Base-by-base conservation (phyloP, 148 eudicot genomes). In the Nepenthes mirabilis region DNA sequence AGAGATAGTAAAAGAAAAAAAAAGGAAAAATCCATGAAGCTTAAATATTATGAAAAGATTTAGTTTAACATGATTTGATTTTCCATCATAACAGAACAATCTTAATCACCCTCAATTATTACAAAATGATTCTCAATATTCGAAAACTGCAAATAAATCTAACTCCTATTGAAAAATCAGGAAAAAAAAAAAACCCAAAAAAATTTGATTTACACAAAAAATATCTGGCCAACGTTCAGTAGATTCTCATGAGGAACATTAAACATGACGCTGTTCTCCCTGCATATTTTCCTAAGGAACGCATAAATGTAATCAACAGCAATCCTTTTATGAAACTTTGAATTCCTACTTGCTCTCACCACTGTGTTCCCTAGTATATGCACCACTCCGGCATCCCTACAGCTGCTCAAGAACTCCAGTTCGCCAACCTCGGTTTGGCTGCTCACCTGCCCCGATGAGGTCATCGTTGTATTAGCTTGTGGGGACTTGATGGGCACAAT, bases 221-320 rank as follows among this genome's bases (percentile, higher is more conserved):
- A 89, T 56, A 93, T 63, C 74, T 93, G 98, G 1, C 98, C 98
- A 43, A 93, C 96, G 48, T 93, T 93, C 64, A 93, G 77, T 13
- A 93, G 75, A 72, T 86, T 88, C 59, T 93, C 95, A 82, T 93
- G 98, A 52, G 98, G 98, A 9, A 93, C 78, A 76, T 93, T 83
- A 67, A 88, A 93, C 67, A 93, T 83, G 9, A 82, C 98, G 73
- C 98, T 93, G 63, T 93, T 78, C 68, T 93, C 95, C 80, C 98
- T 93, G 81, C 98, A 93, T 13, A 93, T 82, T 71, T 93, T 93
- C 85, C 98, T 82, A 65, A 93, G 89, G 72, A 93, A 93, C 2
- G 95, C 96, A 77, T 88, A 93, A 6, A 93, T 65, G 61, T 86
- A 88, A 88, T 93, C 96, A 60, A 93, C 72, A 10, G 87, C 88